Conservation (phyloP, 345 rosid species). For the Moricandia arvensis region DNA sequence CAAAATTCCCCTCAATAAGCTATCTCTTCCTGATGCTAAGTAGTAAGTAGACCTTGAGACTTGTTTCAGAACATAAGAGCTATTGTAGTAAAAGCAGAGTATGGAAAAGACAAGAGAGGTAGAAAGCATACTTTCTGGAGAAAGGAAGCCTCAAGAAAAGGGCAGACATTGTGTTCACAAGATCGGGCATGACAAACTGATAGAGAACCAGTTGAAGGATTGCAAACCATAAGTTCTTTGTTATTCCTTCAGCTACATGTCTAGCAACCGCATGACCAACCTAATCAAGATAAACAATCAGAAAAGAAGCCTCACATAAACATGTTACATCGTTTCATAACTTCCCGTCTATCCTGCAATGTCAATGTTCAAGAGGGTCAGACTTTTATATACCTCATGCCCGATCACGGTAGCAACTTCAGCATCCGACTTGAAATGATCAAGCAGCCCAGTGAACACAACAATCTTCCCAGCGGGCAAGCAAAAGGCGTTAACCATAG, state of each 20-base stretch:
- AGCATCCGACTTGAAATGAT: constrained; percentile 68
- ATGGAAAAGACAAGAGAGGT: background rate
- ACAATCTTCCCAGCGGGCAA: constrained; percentile 93
- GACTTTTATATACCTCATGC: constrained; percentile 64
- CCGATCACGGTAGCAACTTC: constrained; percentile 91
- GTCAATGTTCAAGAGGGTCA: background rate
- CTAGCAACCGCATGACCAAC: constrained; percentile 92
- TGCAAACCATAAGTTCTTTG: constrained; percentile 81
- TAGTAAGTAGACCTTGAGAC: background rate
- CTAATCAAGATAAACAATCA: constrained; percentile 41
- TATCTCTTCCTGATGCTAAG: background rate
- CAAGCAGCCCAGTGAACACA: constrained; percentile 79
- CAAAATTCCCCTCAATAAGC: background rate
- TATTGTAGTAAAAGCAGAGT: background rate
- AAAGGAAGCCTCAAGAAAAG: constrained; percentile 87
- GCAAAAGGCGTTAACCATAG: constrained; percentile 77
- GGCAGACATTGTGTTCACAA: constrained; percentile 69
- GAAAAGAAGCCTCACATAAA: background rate
- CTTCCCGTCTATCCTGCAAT: background rate
- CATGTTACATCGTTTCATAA: background rate
- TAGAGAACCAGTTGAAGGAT: constrained; percentile 64
- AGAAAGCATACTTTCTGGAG: constrained; percentile 64
- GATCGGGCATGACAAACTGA: constrained; percentile 77
- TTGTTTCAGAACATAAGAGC: background rate
- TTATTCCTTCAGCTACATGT: constrained; percentile 69